Percentiles rank a stretch among this genome's conserved stretches.
phyloP scores from a whole-genome alignment of 176 grass and related monocot species.

The Olyra latifolia region DNA sequence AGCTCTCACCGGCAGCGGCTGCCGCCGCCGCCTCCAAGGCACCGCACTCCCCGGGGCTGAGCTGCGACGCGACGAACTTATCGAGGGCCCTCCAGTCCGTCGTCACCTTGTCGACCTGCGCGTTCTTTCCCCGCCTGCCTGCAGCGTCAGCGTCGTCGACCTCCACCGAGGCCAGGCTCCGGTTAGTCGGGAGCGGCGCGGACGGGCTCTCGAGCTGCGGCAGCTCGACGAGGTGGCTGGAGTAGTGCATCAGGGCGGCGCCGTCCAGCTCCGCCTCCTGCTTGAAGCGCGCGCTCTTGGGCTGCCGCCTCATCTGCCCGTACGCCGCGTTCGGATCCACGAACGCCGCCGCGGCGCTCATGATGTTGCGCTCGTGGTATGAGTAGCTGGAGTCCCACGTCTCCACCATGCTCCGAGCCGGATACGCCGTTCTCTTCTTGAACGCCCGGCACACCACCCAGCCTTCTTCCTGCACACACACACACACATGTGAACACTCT shows the following conservation, averaged over 20 bases:
- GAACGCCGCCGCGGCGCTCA: conserved; percentile 23
- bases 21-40: background rate
- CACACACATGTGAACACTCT: background rate
- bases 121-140: conserved; percentile 32
- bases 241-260: conserved; percentile 52
- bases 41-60: conserved; percentile 50
- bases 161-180: conserved; percentile 22
- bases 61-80: conserved; percentile 80
- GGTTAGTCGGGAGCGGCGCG: conserved; percentile 20
- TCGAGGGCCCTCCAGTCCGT: conserved; percentile 77
- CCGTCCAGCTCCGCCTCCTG: conserved; percentile 54
- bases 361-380: conserved; percentile 44
- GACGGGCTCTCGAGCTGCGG: conserved; percentile 77
- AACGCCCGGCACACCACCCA: conserved; percentile 96
- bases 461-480: conserved; percentile 79
- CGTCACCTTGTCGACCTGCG: conserved; percentile 15
- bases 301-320: conserved; percentile 46
- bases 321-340: conserved; percentile 43
- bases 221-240: conserved; percentile 51
- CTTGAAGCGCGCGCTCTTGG: conserved; percentile 47
- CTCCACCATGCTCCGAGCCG: conserved; percentile 48
- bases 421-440: conserved; percentile 78
- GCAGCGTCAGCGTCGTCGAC: background rate
- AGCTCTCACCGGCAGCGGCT: background rate
- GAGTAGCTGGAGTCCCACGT: conserved; percentile 60